phyloP scores from a whole-genome alignment of 2,329 filamentous ascomycete genomes.

The Coniochaeta prunicola region DNA sequence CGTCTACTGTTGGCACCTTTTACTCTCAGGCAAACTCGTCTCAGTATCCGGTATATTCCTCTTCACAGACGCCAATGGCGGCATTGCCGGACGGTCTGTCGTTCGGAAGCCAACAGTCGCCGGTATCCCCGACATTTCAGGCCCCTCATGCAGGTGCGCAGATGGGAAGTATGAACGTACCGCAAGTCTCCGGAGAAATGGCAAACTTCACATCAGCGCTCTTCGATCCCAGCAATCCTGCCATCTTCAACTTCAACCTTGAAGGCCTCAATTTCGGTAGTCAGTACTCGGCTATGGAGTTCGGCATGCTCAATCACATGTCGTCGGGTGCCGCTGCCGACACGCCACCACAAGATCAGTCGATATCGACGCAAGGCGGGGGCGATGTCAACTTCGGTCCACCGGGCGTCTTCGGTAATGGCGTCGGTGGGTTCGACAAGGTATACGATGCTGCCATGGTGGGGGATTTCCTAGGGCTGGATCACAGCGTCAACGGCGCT shows the following conservation, averaged over 20 bases:
- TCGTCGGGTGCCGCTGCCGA: constrained; percentile 84
- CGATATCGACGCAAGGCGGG: constrained; percentile 31
- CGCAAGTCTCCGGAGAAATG: constrained; percentile 42
- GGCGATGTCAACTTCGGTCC: constrained; percentile 33
- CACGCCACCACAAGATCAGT: constrained; percentile 60
- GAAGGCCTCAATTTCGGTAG: constrained; percentile 93
- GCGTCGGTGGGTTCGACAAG: constrained; percentile 40
- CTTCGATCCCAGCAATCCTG: constrained; percentile 87
- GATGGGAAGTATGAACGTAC: constrained; percentile 40
- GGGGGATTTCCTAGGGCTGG: constrained; percentile 45
- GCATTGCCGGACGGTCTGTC: constrained; percentile 38
- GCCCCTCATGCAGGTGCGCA: constrained; percentile 37
- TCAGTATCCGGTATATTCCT: constrained; percentile 43
- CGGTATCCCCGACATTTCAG: constrained; percentile 68
- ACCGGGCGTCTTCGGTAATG: constrained; percentile 41
- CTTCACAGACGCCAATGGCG: constrained; percentile 34
- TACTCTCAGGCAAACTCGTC: constrained; percentile 39
- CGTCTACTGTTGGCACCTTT: constrained; percentile 32
- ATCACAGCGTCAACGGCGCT: constrained; percentile 37
- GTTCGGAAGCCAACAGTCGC: constrained; percentile 63
- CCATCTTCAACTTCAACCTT: constrained; percentile 91
- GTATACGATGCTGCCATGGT: constrained; percentile 44
- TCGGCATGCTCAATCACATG: constrained; percentile 95
- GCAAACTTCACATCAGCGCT: constrained; percentile 46
- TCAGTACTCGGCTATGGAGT: constrained; percentile 91